Base-by-base conservation (phyloP, 1,139 yeast genomes). In the Pichia sp. region DNA sequence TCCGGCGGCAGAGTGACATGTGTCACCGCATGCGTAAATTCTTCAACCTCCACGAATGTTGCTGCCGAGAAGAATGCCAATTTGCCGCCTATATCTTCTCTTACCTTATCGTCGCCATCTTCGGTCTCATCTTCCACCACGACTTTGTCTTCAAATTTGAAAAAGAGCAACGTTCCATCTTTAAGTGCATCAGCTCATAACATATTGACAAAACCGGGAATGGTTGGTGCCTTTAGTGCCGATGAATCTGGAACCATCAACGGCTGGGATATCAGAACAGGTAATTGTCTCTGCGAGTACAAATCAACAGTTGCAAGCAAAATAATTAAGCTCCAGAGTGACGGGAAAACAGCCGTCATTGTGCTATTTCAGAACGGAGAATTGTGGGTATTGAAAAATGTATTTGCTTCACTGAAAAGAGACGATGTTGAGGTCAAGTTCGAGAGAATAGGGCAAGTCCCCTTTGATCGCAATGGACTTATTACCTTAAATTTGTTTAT, bases 171-270 rank as follows among this genome's bases (percentile, higher is more conserved):
- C 4, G 11, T 16, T 6, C n/a, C 29, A 8, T 10, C 29, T 11
- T 8, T 29, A 16, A 8, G 43, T 19, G 7, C 43, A 6, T 16
- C 42, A 15, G 61, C 60, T 41, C 51, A 57, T 40, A 56, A 58
- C 7, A 56, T 59, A 31, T 47, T 65, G 29, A 59, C 59, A 2
- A 66, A 65, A 49, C 55, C 60, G 29, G 70, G 67, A 31, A 64
- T 60, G 31, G 56, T 64, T 8, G 67, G 72, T 55, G 70, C 75
- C 40, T 72, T 74, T 41, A 69, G 76, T 53, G 80, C 76, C 2
- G 78, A 77, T 54, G 72, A 67, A 45, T 59, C 61, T 16, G 80
- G 81, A 0, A 66, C 61, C 43, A 50, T 76, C 2, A 67, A 66
- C 19, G 72, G 75, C 58, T 76, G 79, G 72, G 62, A 67, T 64